Evolutionary conservation across 1,139 yeast genomes (phyloP).

Genomic region (Candida pseudoviswanathii): DNA sequence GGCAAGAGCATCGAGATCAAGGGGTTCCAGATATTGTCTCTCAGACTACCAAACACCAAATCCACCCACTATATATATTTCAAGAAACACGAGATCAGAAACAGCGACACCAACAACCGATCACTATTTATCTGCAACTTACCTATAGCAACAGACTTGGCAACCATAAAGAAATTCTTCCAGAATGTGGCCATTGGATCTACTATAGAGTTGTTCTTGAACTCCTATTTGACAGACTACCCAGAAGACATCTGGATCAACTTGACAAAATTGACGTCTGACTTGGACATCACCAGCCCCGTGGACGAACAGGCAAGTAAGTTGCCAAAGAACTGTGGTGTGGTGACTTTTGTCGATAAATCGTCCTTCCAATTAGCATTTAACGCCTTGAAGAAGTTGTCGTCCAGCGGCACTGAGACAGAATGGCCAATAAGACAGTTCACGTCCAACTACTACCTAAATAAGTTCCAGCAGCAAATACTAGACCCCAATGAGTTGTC

Average conservation of each 20-base stretch:
- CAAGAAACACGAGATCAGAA: slow-evolving; percentile 63
- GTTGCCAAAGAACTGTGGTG: slow-evolving; percentile 73
- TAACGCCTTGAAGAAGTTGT: slow-evolving; percentile 55
- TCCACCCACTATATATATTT: slow-evolving; percentile 54
- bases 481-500: slow-evolving; percentile 52
- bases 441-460: slow-evolving; percentile 34
- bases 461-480: slow-evolving; percentile 31
- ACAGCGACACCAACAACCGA: slow-evolving; percentile 31
- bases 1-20: slow-evolving; percentile 42
- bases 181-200: slow-evolving; percentile 62
- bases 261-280: slow-evolving; percentile 61
- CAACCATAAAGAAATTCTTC: slow-evolving; percentile 58
- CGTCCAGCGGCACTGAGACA: slow-evolving; percentile 23
- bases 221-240: slow-evolving; percentile 41
- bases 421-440: slow-evolving; percentile 34
- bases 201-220: slow-evolving; percentile 52
- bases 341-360: slow-evolving; percentile 76
- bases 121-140: slow-evolving; percentile 76
- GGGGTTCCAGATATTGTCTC: slow-evolving; percentile 57
- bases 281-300: slow-evolving; percentile 40
- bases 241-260: slow-evolving; percentile 59
- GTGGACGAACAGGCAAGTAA: slow-evolving; percentile 34
- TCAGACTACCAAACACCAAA: slow-evolving; percentile 37
- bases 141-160: slow-evolving; percentile 62
- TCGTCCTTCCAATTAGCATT: slow-evolving; percentile 70